Conservation (phyloP, 331 rosid species). For the Pyrus hybrid region DNA sequence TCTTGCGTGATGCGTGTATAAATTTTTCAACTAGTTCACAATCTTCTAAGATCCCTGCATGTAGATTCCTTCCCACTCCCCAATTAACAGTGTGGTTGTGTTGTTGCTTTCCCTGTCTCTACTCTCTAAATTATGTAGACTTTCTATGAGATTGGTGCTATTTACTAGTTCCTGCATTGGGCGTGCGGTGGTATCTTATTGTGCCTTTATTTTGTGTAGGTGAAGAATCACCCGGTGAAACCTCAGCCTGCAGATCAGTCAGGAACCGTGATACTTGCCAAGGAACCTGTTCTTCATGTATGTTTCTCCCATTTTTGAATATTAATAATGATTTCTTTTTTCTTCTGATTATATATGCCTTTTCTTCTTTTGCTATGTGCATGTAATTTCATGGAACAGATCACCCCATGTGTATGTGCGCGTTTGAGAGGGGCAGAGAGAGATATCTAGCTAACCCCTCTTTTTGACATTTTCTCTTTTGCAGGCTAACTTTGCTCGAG, state of each 20-base stretch:
- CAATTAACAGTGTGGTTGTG: not conserved
- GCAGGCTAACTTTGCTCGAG: slow-evolving; percentile 87
- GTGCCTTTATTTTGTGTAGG: slow-evolving; percentile 29
- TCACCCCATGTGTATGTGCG: not conserved
- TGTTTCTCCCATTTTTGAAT: slow-evolving; percentile 5
- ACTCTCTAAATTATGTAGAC: not conserved
- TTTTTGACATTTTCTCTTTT: not conserved
- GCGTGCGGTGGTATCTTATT: not conserved
- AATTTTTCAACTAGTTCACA: not conserved
- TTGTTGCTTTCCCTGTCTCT: not conserved
- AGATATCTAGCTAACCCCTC: not conserved
- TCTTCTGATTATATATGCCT: not conserved
- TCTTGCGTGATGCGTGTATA: not conserved
- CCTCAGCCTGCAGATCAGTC: slow-evolving; percentile 75
- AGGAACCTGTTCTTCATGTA: slow-evolving; percentile 92
- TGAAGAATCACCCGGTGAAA: slow-evolving; percentile 89
- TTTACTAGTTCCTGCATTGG: not conserved
- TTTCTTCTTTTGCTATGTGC: not conserved
- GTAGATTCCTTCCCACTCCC: not conserved
- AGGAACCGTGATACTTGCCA: slow-evolving; percentile 86
- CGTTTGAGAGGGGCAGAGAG: not conserved
- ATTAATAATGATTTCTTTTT: not conserved
- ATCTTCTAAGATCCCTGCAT: not conserved
- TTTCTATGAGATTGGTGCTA: not conserved
- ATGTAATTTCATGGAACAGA: not conserved